phyloP scores from a whole-genome alignment of 2,329 filamentous ascomycete genomes.

The Parastagonospora nodorum region DNA sequence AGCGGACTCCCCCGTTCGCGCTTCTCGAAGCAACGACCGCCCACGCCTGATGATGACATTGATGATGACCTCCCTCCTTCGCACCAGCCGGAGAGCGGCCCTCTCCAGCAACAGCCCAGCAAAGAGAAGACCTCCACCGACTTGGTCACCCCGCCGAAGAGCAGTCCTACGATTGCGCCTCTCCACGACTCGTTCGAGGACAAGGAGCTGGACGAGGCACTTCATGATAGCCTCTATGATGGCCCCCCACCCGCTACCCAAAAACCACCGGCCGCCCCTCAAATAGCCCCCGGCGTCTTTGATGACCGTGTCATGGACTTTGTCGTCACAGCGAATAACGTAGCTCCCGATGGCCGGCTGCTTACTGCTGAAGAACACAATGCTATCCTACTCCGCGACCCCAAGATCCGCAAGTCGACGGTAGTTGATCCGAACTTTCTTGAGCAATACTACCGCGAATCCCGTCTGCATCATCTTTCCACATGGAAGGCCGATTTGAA shows the following conservation, averaged over 20 bases:
- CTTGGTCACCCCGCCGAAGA: slow-evolving; percentile 38
- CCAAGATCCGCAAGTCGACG: slow-evolving; percentile 83
- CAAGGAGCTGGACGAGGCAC: slow-evolving; percentile 12
- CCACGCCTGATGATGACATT: slow-evolving; percentile 31
- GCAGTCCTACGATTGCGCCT: slow-evolving; percentile 27
- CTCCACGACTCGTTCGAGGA: slow-evolving; percentile 7
- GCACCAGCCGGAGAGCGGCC: slow-evolving; percentile 43
- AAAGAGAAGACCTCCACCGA: slow-evolving; percentile 12
- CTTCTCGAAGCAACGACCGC: slow-evolving; percentile 30
- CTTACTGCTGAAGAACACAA: slow-evolving; percentile 95
- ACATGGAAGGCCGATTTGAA: slow-evolving; percentile 97
- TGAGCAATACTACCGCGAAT: slow-evolving; percentile 93
- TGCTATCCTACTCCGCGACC: slow-evolving; percentile 79
- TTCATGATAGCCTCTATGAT: slow-evolving; percentile 30
- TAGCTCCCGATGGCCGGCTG: slow-evolving; percentile 23
- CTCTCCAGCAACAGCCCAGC: neutral
- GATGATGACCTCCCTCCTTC: slow-evolving; percentile 38
- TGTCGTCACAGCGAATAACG: neutral
- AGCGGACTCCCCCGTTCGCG: slow-evolving; percentile 24
- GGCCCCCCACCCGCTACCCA: slow-evolving; percentile 20
- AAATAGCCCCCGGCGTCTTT: neutral
- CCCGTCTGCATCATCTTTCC: slow-evolving; percentile 89
- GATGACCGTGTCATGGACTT: slow-evolving; percentile 5
- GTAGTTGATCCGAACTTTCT: slow-evolving; percentile 92
- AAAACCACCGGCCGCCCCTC: neutral